Evolutionary conservation across 176 grass and related monocot genomes (phyloP), one percentile per base, ranked within the genome.

Genomic region (Dendrocalamus sinicus): DNA sequence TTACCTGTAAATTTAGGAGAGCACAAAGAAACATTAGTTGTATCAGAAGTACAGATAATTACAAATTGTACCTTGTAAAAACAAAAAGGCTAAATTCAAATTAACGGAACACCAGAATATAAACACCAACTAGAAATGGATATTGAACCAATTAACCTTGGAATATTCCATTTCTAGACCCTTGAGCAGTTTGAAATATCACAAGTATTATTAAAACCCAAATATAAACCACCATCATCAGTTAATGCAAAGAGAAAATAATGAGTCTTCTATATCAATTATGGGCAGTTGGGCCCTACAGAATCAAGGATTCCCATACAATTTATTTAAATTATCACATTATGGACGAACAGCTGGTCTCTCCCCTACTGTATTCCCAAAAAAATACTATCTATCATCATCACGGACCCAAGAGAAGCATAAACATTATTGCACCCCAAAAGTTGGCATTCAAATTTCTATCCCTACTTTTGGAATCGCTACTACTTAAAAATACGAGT

Each of bases 1-100:
- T 92, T 72, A 99, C 96, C 96, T 99, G 75, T 61, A 91, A 79
- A 86, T 76, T 78, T 37, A 84, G 69, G 76, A 85, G 19, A 83
- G 47, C 66, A 53, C 67, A 61, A 75, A 83, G 57, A 81, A 87
- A 79, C 19, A 84, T 87, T 84, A 84, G 23, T 64, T 84, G 67
- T 32, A 30, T 12, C 17, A 80, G 30, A 79, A 83, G 3, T 60
- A 44, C 28, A 51, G 2, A 80, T 14, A 11, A 61, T 59, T 46
- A 62, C 3, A 84, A 32, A 76, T 65, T 76, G 20, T 45, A 88
- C 45, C 52, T 74, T 62, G 8, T 37, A 32, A 60, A 60, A 68
- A 51, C 11, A 60, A 83, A 79, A 79, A 7, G 43, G 16, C 7
- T 63, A 78, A 72, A 45, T 17, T 17, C 60, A 66, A 86, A 83